Evolutionary conservation across 1,284 basidiomycete genomes (phyloP).

Genomic region (Austropuccinia psidii): DNA sequence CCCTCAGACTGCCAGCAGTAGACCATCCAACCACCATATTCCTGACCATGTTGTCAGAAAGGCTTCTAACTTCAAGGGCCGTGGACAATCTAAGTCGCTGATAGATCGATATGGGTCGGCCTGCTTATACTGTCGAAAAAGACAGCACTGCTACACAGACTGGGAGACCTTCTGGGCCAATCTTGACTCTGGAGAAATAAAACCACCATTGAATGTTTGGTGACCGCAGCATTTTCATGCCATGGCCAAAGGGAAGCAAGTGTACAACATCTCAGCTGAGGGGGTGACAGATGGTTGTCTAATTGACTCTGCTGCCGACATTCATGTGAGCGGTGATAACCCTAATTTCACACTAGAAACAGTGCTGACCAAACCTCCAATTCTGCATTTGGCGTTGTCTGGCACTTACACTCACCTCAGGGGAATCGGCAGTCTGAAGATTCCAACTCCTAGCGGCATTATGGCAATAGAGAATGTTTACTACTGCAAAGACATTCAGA

Average conservation of each 20-base stretch:
- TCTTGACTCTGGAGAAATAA: not conserved
- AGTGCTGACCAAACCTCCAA: too few relatives aligned
- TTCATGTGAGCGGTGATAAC: constrained; percentile 2
- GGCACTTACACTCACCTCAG: too few relatives aligned
- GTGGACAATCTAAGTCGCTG: not conserved
- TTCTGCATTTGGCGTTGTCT: too few relatives aligned
- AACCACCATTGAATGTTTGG: not conserved
- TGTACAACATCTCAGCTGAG: too few relatives aligned
- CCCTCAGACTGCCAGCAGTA: too few relatives aligned
- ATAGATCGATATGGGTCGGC: not conserved
- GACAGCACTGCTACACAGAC: not conserved
- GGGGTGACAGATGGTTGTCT: not conserved
- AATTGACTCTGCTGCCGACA: not conserved
- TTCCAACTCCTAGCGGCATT: too few relatives aligned
- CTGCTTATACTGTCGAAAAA: not conserved
- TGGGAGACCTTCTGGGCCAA: not conserved
- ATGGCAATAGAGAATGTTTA: too few relatives aligned
- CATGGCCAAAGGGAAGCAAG: too few relatives aligned
- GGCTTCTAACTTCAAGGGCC: not conserved
- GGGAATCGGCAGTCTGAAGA: too few relatives aligned
- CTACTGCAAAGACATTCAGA: not conserved
- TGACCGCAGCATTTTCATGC: not conserved
- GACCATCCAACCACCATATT: too few relatives aligned
- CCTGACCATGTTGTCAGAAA: too few relatives aligned
- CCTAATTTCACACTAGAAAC: not conserved